Conservation (phyloP, 108 stramenopile species). For the Fragilaria crotonensis region DNA sequence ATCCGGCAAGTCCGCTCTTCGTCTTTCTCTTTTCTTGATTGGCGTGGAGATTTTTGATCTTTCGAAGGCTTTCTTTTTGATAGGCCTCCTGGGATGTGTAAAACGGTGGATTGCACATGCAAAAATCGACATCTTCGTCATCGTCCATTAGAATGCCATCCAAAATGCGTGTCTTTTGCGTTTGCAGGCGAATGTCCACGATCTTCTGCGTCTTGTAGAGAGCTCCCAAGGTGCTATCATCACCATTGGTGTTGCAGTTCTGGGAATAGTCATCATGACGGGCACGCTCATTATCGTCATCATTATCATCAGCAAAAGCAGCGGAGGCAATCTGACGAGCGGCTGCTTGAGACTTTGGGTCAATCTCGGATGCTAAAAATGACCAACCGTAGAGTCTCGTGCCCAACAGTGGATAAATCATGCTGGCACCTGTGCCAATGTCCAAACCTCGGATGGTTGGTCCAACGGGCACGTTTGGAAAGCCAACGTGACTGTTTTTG, state of each 20-base stretch:
- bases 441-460: conserved; percentile 7
- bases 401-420: conserved; percentile 13
- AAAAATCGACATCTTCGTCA: conserved; percentile 9
- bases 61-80: background rate
- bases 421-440: conserved; percentile 9
- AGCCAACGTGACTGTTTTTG: no score
- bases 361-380: conserved; percentile 5
- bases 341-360: background rate
- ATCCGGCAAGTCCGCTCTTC: no score
- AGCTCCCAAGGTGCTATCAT: no score
- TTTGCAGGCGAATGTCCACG: conserved; percentile 4
- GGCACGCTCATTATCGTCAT: no score
- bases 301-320: no score
- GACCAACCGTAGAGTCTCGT: conserved; percentile 6
- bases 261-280: no score
- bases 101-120: conserved; percentile 16
- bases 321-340: conserved; percentile 1
- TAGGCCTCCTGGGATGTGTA: background rate
- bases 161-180: background rate
- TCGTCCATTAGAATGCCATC: conserved; percentile 4
- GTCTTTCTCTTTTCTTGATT: conserved; percentile 7
- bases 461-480: conserved; percentile 2
- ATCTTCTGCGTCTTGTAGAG: background rate
- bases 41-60: background rate
- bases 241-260: no score